These are phyloP conservation scores for Malassezia caprae DNA, from an alignment of 1,284 basidiomycete genomes.

Conservation along the genomic window DNA sequence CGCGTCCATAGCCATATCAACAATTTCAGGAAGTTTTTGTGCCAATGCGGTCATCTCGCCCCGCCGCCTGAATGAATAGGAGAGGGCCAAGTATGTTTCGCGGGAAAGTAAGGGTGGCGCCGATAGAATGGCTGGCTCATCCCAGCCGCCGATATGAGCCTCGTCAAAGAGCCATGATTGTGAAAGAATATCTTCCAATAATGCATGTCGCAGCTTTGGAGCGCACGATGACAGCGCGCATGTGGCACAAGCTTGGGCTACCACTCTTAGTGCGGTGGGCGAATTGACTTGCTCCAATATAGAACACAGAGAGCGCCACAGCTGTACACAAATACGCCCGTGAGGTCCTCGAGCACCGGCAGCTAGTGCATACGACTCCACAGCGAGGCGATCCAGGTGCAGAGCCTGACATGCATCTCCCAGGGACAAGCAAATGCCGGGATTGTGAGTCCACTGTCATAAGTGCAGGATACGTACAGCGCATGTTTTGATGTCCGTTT, in stretches of 20 bases:
- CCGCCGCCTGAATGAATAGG: background rate
- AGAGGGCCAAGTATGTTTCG: background rate
- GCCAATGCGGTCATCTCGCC: background rate
- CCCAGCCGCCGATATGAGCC: background rate
- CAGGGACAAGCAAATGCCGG: conserved; percentile 6
- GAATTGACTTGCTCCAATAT: background rate
- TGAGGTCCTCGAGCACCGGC: conserved; percentile 8
- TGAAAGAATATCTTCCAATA: too few species aligned
- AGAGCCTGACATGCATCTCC: conserved; percentile 10
- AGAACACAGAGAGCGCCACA: background rate
- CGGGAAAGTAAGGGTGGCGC: background rate
- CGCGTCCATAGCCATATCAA: background rate
- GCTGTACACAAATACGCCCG: background rate
- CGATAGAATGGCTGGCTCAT: background rate
- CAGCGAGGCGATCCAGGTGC: background rate
- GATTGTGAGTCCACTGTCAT: conserved; percentile 9
- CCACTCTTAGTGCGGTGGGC: background rate
- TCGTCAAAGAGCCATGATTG: background rate
- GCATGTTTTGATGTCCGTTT: background rate
- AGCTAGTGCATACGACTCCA: conserved; percentile 12
- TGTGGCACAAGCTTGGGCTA: conserved; percentile 1
- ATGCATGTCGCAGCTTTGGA: background rate
- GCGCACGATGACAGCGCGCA: background rate
- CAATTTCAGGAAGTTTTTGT: background rate
- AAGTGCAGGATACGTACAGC: conserved; percentile 3